A percentile compares a stretch with the other conserved stretches of the same genome.
These are phyloP conservation scores for Volvox africanus DNA, from an alignment of 139 green algal genomes.

Conservation along the genomic window DNA sequence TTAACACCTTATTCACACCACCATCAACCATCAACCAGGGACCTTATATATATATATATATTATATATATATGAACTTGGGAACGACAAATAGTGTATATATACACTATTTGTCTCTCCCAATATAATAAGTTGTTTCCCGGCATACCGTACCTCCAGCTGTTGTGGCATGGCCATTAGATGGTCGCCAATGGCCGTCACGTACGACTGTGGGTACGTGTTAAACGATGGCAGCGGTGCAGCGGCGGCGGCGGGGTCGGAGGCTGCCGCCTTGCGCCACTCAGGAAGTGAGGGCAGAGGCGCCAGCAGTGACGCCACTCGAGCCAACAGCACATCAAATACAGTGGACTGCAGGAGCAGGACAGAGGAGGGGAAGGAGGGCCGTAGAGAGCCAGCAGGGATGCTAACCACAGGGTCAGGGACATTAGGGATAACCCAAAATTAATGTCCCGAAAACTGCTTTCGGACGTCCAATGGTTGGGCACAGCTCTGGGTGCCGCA, in stretches of 20 bases:
- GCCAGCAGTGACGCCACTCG: conserved; percentile 62
- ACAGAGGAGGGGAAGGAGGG: background rate
- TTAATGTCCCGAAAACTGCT: too few species aligned
- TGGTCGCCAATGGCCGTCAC: conserved; percentile 87
- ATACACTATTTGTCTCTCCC: too few species aligned
- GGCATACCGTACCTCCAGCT: conserved; percentile 32
- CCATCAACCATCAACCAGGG: too few species aligned
- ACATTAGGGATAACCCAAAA: too few species aligned
- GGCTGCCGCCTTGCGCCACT: conserved; percentile 57
- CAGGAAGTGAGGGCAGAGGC: conserved; percentile 52
- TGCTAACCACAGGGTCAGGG: background rate
- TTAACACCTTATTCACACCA: too few species aligned
- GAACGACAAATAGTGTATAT: too few species aligned
- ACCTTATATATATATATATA: too few species aligned
- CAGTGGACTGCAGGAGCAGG: conserved; percentile 26
- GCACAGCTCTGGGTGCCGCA: too few species aligned
- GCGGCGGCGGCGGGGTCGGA: background rate
- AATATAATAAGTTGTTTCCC: too few species aligned
- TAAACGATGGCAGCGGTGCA: conserved; percentile 86
- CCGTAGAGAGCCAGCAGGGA: background rate
- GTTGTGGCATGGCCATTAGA: conserved; percentile 93
- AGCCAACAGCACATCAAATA: conserved; percentile 74
- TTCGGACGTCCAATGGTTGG: too few species aligned
- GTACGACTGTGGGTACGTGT: conserved; percentile 84
- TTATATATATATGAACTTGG: too few species aligned